Evolutionary conservation across 2,329 filamentous ascomycete species (phyloP).

Genomic region (Bipolaris sorokiniana): DNA sequence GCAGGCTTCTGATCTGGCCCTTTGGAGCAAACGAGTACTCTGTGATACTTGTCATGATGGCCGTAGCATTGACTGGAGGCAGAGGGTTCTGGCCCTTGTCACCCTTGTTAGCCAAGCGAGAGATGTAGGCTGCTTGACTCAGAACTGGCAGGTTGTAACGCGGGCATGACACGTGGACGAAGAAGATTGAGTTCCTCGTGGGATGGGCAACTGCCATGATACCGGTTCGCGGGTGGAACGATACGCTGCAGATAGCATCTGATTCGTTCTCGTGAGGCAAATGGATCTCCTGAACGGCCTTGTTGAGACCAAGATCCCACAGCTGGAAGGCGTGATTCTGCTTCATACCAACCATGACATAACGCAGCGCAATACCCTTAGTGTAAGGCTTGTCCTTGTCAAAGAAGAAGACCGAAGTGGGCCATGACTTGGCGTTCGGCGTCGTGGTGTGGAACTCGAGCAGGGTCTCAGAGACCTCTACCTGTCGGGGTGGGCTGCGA

Average conservation of each 20-base stretch:
- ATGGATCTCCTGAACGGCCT: constrained; percentile 96
- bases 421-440: constrained; percentile 92
- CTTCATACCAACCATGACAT: constrained; percentile 97
- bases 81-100: constrained; percentile 62
- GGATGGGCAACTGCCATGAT: constrained; percentile 96
- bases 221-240: constrained; percentile 88
- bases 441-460: constrained; percentile 86
- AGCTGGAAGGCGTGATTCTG: constrained; percentile 98
- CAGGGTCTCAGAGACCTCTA: constrained; percentile 84
- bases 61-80: constrained; percentile 89
- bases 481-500: constrained; percentile 53
- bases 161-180: constrained; percentile 91
- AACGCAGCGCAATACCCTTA: constrained; percentile 87
- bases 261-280: constrained; percentile 95
- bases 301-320: constrained; percentile 94
- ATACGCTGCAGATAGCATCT: constrained; percentile 96
- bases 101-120: constrained; percentile 67
- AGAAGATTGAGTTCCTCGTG: constrained; percentile 96
- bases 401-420: constrained; percentile 92
- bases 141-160: constrained; percentile 83
- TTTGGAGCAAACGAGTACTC: constrained; percentile 92
- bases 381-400: constrained; percentile 94
- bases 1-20: constrained; percentile 85
- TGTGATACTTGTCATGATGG: constrained; percentile 94
- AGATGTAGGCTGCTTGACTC: constrained; percentile 86